These are phyloP conservation scores for Przewalskia tangutica DNA, from an alignment of 257 asterid species.

Conservation along the genomic window DNA sequence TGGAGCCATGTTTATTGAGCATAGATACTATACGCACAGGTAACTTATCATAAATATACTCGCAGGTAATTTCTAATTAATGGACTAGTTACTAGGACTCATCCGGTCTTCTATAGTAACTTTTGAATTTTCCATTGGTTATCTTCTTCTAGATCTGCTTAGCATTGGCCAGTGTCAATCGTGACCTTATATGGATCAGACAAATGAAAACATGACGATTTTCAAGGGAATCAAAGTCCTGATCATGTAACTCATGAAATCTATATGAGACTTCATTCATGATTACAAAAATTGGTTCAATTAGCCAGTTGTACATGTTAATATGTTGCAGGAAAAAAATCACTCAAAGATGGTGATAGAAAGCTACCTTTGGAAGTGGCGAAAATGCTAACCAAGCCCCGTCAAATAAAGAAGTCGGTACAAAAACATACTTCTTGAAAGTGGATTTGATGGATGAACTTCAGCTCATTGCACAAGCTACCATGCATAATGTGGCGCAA, in stretches of 20 bases:
- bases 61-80: not conserved
- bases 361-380: constrained; percentile 15
- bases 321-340: not conserved
- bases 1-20: not conserved
- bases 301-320: not conserved
- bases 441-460: not conserved
- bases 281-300: not conserved
- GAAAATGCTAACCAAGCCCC: constrained; percentile 20
- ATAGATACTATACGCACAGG: not conserved
- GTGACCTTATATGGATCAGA: not conserved
- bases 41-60: not conserved
- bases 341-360: not conserved
- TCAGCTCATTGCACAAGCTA: not conserved
- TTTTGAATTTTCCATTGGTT: not conserved
- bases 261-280: not conserved
- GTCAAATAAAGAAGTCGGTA: not conserved
- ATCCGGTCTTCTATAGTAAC: not conserved
- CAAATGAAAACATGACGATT: not conserved
- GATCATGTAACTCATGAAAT: constrained; percentile 1
- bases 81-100: not conserved
- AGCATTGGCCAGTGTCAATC: not conserved
- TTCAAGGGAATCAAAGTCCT: not conserved
- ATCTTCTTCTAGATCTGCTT: not conserved
- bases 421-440: constrained; percentile 1
- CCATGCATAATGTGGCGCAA: not conserved